Conservation (phyloP, 352 stramenopile species). For the Globisporangium carolinianum region DNA sequence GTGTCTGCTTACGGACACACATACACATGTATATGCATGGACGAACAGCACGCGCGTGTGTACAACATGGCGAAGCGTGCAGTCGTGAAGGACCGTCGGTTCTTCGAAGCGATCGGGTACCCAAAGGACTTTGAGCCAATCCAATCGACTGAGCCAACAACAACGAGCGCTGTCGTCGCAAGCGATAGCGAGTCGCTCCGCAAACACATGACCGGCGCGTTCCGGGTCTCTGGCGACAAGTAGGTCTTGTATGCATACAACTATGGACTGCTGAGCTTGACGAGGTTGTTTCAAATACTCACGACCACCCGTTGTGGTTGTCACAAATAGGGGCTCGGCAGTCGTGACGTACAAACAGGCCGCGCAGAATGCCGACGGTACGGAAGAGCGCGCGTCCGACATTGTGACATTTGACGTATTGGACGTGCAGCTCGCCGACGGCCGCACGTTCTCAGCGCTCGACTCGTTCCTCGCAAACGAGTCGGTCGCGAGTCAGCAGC, state of each 20-base stretch:
- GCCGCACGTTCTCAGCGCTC: constrained; percentile 48
- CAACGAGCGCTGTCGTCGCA: not conserved
- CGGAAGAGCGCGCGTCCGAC: constrained; percentile 18
- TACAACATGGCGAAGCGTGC: constrained; percentile 75
- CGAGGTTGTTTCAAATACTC: no score
- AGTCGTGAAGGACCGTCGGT: constrained; percentile 62
- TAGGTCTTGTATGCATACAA: constrained; percentile 11
- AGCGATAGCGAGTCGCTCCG: not conserved
- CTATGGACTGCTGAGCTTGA: not conserved
- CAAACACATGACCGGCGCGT: constrained; percentile 16
- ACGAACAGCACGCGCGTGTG: constrained; percentile 39
- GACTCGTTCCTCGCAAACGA: constrained; percentile 53
- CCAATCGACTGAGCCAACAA: not conserved
- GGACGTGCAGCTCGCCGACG: constrained; percentile 36
- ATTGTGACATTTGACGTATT: constrained; percentile 51
- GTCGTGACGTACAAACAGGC: constrained; percentile 49
- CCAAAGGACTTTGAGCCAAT: constrained; percentile 60
- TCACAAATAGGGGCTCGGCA: constrained; percentile 21
- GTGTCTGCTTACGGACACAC: not conserved
- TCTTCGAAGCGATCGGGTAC: constrained; percentile 70
- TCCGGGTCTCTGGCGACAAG: constrained; percentile 53
- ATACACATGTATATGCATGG: not conserved
- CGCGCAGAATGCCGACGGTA: constrained; percentile 4
- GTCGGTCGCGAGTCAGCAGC: constrained; percentile 43
- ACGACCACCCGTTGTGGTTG: not conserved